Evolutionary conservation across 441 rosid species (phyloP).

Genomic region (Croton setiger): DNA sequence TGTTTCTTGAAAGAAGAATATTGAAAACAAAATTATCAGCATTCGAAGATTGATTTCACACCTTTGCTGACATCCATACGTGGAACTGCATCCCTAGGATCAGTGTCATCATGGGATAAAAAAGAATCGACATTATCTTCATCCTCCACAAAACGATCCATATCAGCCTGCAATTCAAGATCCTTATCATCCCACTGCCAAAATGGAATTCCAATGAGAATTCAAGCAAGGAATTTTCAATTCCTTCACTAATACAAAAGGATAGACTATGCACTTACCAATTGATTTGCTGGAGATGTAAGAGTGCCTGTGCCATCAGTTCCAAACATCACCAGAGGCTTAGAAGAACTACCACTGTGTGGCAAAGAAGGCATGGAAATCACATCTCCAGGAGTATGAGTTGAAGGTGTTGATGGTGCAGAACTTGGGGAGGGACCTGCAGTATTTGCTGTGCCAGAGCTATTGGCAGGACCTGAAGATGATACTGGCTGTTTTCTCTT

Average conservation of each 20-base stretch:
- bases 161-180: constrained; percentile 82
- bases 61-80: constrained; percentile 77
- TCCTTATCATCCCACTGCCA: constrained; percentile 58
- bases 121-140: constrained; percentile 83
- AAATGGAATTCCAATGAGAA: constrained; percentile 45
- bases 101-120: constrained; percentile 70
- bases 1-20: background rate
- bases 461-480: constrained; percentile 82
- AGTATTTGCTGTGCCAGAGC: constrained; percentile 81
- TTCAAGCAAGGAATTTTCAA: constrained; percentile 30
- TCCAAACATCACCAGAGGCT: constrained; percentile 62
- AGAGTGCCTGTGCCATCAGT: constrained; percentile 66
- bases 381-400: constrained; percentile 88
- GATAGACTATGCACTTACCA: constrained; percentile 47
- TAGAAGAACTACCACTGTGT: constrained; percentile 68
- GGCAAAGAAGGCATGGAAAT: constrained; percentile 75
- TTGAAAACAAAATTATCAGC: background rate
- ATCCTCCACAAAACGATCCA: constrained; percentile 81
- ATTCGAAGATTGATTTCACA: constrained; percentile 25
- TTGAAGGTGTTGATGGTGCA: constrained; percentile 86
- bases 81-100: constrained; percentile 54
- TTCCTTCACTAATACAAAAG: constrained; percentile 28
- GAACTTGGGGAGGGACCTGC: constrained; percentile 83
- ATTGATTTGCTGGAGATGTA: constrained; percentile 74
- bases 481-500: constrained; percentile 84